Evolutionary conservation across 2,329 filamentous ascomycete genomes (phyloP).

Genomic region (Penicillium oxalicum): DNA sequence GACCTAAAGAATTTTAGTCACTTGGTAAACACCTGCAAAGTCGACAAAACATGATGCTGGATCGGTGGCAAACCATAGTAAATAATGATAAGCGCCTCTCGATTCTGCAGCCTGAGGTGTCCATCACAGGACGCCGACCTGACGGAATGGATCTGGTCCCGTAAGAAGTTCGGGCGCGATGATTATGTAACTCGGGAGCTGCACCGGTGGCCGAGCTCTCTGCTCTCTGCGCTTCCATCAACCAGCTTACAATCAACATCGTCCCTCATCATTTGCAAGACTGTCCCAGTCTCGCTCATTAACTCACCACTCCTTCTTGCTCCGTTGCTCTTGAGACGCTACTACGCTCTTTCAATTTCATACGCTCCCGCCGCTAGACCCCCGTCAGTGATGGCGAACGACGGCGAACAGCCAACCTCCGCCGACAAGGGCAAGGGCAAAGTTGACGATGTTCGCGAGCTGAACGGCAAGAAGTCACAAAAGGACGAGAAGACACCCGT

Average conservation of each 20-base stretch:
- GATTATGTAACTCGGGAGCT: constrained; percentile 22
- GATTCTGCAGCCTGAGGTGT: too few relatives aligned
- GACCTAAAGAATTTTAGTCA: too few relatives aligned
- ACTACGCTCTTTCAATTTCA: constrained; percentile 7
- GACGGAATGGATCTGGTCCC: too few relatives aligned
- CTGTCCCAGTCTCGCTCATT: constrained; percentile 13
- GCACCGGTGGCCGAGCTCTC: constrained; percentile 21
- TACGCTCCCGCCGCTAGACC: constrained; percentile 27
- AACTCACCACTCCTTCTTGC: constrained; percentile 5
- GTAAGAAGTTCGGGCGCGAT: constrained; percentile 6
- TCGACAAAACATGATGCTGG: too few relatives aligned
- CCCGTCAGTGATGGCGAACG: constrained; percentile 71
- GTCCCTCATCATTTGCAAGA: constrained; percentile 16
- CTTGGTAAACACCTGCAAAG: too few relatives aligned
- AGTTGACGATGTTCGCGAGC: constrained; percentile 62
- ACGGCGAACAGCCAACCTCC: constrained; percentile 76
- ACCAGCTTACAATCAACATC: constrained; percentile 23
- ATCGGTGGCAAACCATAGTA: too few relatives aligned
- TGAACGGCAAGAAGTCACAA: constrained; percentile 48
- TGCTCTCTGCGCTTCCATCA: constrained; percentile 22
- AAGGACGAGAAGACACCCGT: constrained; percentile 64
- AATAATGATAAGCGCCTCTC: too few relatives aligned
- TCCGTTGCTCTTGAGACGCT: constrained; percentile 3
- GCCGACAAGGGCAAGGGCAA: constrained; percentile 97
- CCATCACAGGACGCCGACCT: too few relatives aligned